Evolutionary conservation across 2,329 filamentous ascomycete species (phyloP), one percentile per base, ranked within the genome.

Genomic region (Ophiostoma montium): DNA sequence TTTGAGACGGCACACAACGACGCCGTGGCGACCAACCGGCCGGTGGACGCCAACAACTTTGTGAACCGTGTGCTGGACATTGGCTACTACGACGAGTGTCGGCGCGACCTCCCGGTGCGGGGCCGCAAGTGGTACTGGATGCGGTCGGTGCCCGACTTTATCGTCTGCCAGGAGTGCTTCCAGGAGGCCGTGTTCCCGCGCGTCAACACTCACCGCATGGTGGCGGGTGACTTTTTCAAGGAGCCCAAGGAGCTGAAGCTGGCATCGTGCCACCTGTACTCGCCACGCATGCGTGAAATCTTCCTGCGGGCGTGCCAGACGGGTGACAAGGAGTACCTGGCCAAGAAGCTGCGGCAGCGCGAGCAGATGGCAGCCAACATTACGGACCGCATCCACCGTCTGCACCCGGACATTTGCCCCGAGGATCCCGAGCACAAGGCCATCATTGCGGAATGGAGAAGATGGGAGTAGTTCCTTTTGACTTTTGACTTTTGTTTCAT

Each of bases 151-250:
- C 85, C 84, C 0, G 76, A 88, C 44, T 78, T 95, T 58, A 87
- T 84, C 1, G 82, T 94, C 4, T 96, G 89, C 63, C 79, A 84
- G 55, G 86, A 90, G 63, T 96, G 89, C 63, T 95, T 84, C 61
- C 76, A 86, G 15, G 80, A 86, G 19, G 75, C 86, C 1, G 77
- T 95, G n/a, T 78, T 75, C 63, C 87, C 88, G 1, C 69, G 78
- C 46, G 68, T 71, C 3, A 65, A 71, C 35, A 57, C 45, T 15
- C 62, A 65, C 47, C 65, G 66, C 36, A 66, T 74, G 1, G 69
- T 89, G 21, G 79, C 83, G 10, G 67, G 73, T 16, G 76, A 81
- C 55, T 84, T 92, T 56, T 78, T 76, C 54, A 71, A 73, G 50
- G 70, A 75, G 13, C 70, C 78, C 21, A 74, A 78, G 54, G 70